phyloP scores from a whole-genome alignment of 371 early-diverging fungal genomes.

The Mortierella sp. region DNA sequence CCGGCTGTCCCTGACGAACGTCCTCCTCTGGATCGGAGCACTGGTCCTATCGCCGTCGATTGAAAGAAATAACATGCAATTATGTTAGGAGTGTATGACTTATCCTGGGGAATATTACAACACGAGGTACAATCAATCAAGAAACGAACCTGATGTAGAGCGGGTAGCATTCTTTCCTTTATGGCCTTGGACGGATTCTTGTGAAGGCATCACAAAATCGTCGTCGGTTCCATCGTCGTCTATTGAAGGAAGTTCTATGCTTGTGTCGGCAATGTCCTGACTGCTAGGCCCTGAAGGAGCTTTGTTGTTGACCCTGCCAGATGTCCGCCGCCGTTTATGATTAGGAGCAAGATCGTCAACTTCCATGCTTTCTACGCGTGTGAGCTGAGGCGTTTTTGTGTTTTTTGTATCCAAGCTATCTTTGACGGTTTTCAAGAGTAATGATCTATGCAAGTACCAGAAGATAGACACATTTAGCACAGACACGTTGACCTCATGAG shows the following conservation, averaged over 20 bases:
- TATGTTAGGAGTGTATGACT: background rate
- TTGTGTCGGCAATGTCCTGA: constrained; percentile 12
- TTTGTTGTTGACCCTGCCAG: constrained; percentile 21
- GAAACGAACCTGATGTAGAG: constrained; percentile 12
- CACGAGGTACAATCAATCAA: background rate
- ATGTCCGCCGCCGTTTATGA: constrained; percentile 43
- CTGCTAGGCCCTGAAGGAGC: background rate
- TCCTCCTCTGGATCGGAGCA: constrained; percentile 22
- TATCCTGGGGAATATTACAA: background rate
- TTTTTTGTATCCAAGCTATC: constrained; percentile 15
- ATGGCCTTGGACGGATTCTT: constrained; percentile 7
- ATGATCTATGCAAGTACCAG: constrained; percentile 13
- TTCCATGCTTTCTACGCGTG: constrained; percentile 28
- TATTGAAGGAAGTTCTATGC: background rate
- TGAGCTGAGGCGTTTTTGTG: background rate
- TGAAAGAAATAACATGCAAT: background rate
- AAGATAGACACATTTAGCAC: background rate
- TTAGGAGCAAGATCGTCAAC: constrained; percentile 17
- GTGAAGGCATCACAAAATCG: constrained; percentile 25
- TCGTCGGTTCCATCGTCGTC: constrained; percentile 19
- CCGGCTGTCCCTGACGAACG: background rate
- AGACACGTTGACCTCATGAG: background rate
- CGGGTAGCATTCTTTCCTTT: constrained; percentile 24
- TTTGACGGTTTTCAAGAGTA: constrained; percentile 26
- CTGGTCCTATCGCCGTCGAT: constrained; percentile 5